Conservation (phyloP, 192 early-diverging fungal genomes). For the Podila verticillata region DNA sequence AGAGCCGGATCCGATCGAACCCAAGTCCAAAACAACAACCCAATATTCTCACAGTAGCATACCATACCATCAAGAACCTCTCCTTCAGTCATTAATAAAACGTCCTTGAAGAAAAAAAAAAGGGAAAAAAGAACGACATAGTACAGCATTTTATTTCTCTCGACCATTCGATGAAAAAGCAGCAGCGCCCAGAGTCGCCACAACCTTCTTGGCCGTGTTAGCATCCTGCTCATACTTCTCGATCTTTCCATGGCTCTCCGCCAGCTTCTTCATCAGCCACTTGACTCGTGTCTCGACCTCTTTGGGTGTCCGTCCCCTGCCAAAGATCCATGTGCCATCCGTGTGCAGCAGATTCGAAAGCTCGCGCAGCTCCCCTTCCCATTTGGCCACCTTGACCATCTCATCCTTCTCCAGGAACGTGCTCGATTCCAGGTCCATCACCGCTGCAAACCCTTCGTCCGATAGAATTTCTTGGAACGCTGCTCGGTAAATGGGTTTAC, state of each 20-base stretch:
- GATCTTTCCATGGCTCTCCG: slow-evolving; percentile 64
- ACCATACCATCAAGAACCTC: no score
- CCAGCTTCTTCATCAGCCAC: slow-evolving; percentile 64
- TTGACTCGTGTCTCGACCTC: slow-evolving; percentile 61
- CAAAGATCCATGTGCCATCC: slow-evolving; percentile 63
- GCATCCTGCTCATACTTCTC: slow-evolving; percentile 61
- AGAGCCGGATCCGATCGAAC: no score
- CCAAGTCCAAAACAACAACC: neutral
- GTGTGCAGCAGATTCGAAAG: slow-evolving; percentile 58
- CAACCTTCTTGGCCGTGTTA: slow-evolving; percentile 25
- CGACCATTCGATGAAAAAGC: neutral
- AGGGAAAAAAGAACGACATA: no score
- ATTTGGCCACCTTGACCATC: slow-evolving; percentile 67
- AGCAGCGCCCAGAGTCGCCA: slow-evolving; percentile 10
- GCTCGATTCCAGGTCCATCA: slow-evolving; percentile 81
- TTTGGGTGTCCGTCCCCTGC: slow-evolving; percentile 60
- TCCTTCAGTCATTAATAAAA: no score
- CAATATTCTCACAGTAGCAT: no score
- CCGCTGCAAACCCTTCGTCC: slow-evolving; percentile 77
- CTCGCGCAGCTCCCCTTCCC: slow-evolving; percentile 69
- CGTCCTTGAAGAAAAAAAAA: no score
- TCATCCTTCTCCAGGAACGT: slow-evolving; percentile 66
- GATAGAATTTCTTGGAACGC: slow-evolving; percentile 82
- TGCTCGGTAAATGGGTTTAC: slow-evolving; percentile 82
- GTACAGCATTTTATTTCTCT: neutral